Conservation (phyloP, 306 rosid genomes). For the Acacia acuminata region DNA sequence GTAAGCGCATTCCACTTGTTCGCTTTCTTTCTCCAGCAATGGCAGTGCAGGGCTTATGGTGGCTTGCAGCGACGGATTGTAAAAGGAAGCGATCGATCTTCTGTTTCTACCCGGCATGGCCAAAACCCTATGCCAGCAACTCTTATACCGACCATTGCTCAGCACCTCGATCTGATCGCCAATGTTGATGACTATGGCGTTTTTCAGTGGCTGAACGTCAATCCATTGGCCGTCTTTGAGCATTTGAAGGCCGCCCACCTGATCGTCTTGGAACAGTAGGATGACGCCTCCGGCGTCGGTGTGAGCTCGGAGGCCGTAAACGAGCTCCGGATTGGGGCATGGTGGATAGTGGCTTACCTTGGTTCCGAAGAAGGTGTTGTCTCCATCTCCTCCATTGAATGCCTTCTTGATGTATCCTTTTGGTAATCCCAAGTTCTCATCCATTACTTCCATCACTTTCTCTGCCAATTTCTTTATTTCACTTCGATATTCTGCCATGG, state of each 20-base stretch:
- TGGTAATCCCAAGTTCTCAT: conserved; percentile 79
- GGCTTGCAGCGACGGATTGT: conserved; percentile 85
- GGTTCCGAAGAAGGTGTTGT: conserved; percentile 85
- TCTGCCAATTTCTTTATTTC: conserved; percentile 75
- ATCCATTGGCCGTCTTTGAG: conserved; percentile 92
- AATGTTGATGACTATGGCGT: conserved; percentile 87
- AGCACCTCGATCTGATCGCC: conserved; percentile 99
- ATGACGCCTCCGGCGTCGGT: conserved; percentile 97
- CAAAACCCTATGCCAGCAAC: conserved; percentile 91
- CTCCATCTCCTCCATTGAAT: conserved; percentile 63
- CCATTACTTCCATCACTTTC: conserved; percentile 83
- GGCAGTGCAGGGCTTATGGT: conserved; percentile 84
- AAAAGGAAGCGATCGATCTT: conserved; percentile 89
- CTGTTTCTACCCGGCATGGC: conserved; percentile 63
- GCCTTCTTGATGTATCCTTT: conserved; percentile 75
- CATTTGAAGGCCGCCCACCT: conserved; percentile 91
- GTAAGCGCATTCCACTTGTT: conserved; percentile 54
- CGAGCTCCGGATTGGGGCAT: conserved; percentile 78
- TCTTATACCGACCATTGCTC: conserved; percentile 89
- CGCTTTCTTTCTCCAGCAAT: conserved; percentile 49
- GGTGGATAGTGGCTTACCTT: conserved; percentile 99
- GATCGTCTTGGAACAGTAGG: conserved; percentile 88
- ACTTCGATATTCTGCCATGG: conserved; percentile 70
- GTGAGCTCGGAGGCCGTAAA: conserved; percentile 90
- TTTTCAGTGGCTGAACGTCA: conserved; percentile 79